These are phyloP conservation scores for Arthroderma sp. DNA, from an alignment of 2,329 filamentous ascomycete species.

Conservation along the genomic window DNA sequence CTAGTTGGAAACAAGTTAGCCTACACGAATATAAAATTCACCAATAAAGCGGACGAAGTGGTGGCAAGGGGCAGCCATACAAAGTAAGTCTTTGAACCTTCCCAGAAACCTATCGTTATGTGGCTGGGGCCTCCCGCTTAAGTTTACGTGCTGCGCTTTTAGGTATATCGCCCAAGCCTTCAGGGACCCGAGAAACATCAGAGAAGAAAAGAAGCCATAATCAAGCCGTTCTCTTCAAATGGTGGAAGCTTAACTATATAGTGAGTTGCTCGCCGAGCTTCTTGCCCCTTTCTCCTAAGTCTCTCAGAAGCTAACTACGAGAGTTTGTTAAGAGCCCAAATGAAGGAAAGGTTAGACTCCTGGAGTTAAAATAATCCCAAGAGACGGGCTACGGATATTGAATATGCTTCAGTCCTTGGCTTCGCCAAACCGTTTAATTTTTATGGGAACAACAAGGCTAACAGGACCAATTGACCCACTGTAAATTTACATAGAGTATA, in stretches of 20 bases:
- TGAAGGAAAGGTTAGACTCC: background rate
- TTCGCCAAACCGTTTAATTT: background rate
- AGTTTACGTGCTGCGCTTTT: background rate
- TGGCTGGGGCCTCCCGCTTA: background rate
- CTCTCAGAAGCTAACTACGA: background rate
- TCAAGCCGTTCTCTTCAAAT: background rate
- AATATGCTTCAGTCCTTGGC: background rate
- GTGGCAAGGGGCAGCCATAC: slow-evolving; percentile 57
- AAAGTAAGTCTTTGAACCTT: slow-evolving; percentile 36
- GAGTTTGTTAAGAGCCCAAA: no score
- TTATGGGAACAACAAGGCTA: background rate
- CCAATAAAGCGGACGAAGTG: slow-evolving; percentile 46
- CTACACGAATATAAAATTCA: slow-evolving; percentile 51
- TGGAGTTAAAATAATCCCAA: background rate
- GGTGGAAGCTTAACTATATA: no score
- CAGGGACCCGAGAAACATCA: slow-evolving; percentile 52
- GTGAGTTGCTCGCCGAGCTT: background rate
- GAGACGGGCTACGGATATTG: background rate
- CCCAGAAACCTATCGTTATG: background rate
- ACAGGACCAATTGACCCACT: background rate
- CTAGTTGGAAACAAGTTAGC: slow-evolving; percentile 54
- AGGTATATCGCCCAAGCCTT: slow-evolving; percentile 49
- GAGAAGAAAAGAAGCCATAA: slow-evolving; percentile 7
- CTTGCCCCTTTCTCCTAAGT: background rate
- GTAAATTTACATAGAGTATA: background rate